Evolutionary conservation across 371 early-diverging fungal species (phyloP).

Genomic region (Dichotomocladium elegans): DNA sequence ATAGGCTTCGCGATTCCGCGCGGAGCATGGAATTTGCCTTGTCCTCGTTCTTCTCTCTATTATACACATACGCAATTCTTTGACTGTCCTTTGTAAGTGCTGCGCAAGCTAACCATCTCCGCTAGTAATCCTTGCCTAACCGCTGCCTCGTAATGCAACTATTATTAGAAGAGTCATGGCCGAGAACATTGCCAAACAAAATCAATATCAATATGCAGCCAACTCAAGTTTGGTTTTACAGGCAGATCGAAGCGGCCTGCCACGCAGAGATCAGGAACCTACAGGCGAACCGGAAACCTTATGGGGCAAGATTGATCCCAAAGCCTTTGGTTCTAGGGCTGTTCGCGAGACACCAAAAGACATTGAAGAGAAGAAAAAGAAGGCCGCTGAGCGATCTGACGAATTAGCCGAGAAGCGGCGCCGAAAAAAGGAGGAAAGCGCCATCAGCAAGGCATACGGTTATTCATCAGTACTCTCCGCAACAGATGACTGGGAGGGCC

Average conservation of each 20-base stretch:
- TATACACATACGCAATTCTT: too few relatives aligned
- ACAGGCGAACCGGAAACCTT: slow-evolving; percentile 95
- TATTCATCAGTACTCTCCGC: slow-evolving; percentile 83
- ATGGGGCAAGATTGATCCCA: slow-evolving; percentile 80
- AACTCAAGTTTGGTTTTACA: slow-evolving; percentile 93
- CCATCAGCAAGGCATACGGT: slow-evolving; percentile 68
- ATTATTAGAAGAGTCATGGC: slow-evolving; percentile 65
- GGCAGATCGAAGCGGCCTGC: slow-evolving; percentile 77
- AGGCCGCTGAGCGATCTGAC: slow-evolving; percentile 44
- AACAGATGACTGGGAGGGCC: slow-evolving; percentile 86
- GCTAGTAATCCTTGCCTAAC: too few relatives aligned
- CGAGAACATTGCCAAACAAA: slow-evolving; percentile 69
- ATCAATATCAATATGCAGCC: slow-evolving; percentile 88
- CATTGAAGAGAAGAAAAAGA: slow-evolving; percentile 65
- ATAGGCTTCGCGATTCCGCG: too few relatives aligned
- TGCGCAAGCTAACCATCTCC: too few relatives aligned
- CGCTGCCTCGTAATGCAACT: too few relatives aligned
- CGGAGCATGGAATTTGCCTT: too few relatives aligned
- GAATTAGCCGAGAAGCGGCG: slow-evolving; percentile 50
- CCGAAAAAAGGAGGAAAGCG: slow-evolving; percentile 58
- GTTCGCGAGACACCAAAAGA: slow-evolving; percentile 64
- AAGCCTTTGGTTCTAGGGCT: slow-evolving; percentile 85
- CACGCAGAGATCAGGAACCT: slow-evolving; percentile 90
- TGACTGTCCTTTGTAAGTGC: too few relatives aligned
- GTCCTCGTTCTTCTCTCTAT: too few relatives aligned